Evolutionary conservation across 306 rosid species (phyloP).

Genomic region (Gynostemma pentaphyllum): DNA sequence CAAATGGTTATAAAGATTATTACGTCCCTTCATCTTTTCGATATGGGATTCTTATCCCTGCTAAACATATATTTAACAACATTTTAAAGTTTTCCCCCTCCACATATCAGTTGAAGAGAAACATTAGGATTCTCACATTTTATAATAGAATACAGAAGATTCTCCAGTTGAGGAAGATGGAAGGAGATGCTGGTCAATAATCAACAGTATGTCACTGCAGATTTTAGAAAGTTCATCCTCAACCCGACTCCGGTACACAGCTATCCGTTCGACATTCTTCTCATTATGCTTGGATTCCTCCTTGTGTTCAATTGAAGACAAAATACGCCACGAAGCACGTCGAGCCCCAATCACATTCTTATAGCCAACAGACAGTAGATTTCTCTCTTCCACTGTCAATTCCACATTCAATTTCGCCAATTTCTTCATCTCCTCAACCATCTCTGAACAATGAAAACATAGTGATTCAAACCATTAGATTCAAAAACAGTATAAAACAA

Average conservation of each 20-base stretch:
- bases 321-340: conserved; percentile 33
- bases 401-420: conserved; percentile 31
- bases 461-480: background rate
- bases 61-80: background rate
- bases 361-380: conserved; percentile 30
- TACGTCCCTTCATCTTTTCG: too few species aligned
- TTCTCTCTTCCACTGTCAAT: conserved; percentile 31
- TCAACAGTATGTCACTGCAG: conserved; percentile 26
- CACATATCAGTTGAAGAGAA: background rate
- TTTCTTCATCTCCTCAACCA: conserved; percentile 38
- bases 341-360: conserved; percentile 36
- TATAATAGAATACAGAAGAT: conserved; percentile 26
- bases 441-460: conserved; percentile 17
- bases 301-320: conserved; percentile 36
- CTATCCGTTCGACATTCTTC: conserved; percentile 23
- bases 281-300: conserved; percentile 28
- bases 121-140: conserved; percentile 19
- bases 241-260: conserved; percentile 27
- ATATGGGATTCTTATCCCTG: background rate
- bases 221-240: conserved; percentile 30
- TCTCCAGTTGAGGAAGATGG: conserved; percentile 30
- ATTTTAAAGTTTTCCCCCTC: background rate
- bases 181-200: conserved; percentile 30
- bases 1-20: background rate
- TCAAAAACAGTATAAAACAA: background rate